These are phyloP conservation scores for Solanum peruvianum DNA, from an alignment of 257 asterid species.

Conservation along the genomic window DNA sequence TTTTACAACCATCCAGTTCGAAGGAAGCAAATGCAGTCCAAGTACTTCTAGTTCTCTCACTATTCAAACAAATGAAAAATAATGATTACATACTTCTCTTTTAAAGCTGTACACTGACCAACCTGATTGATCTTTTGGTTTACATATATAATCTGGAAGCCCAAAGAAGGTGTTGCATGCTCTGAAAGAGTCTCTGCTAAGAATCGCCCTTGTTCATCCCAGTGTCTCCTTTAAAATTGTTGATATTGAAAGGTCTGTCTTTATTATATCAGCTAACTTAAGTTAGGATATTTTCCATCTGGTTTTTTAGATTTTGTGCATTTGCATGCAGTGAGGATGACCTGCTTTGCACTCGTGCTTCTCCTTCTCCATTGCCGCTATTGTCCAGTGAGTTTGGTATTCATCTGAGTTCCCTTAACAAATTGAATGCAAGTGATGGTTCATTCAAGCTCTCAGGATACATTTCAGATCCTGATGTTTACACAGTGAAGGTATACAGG, in stretches of 20 bases:
- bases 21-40: constrained; percentile 75
- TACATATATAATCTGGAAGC: constrained; percentile 29
- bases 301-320: constrained; percentile 4
- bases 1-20: constrained; percentile 95
- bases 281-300: background rate
- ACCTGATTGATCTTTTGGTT: constrained; percentile 14
- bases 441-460: constrained; percentile 65
- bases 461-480: constrained; percentile 57
- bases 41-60: constrained; percentile 25
- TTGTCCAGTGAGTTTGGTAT: constrained; percentile 61
- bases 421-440: constrained; percentile 39
- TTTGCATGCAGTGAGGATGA: constrained; percentile 53
- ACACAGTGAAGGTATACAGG: constrained; percentile 10
- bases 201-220: constrained; percentile 68
- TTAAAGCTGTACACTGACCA: constrained; percentile 7
- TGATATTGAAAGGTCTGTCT: constrained; percentile 65
- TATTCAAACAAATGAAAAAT: background rate
- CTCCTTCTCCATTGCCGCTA: constrained; percentile 55
- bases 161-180: constrained; percentile 70
- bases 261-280: constrained; percentile 8
- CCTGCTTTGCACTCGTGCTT: constrained; percentile 51
- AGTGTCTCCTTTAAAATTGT: constrained; percentile 55
- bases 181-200: constrained; percentile 57
- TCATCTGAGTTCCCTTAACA: constrained; percentile 34
- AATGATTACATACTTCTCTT: background rate